A percentile compares a stretch with the other conserved stretches of the same genome.
These are phyloP conservation scores for Globisporangium apiculatum DNA, from an alignment of 352 stramenopile genomes.

Conservation along the genomic window DNA sequence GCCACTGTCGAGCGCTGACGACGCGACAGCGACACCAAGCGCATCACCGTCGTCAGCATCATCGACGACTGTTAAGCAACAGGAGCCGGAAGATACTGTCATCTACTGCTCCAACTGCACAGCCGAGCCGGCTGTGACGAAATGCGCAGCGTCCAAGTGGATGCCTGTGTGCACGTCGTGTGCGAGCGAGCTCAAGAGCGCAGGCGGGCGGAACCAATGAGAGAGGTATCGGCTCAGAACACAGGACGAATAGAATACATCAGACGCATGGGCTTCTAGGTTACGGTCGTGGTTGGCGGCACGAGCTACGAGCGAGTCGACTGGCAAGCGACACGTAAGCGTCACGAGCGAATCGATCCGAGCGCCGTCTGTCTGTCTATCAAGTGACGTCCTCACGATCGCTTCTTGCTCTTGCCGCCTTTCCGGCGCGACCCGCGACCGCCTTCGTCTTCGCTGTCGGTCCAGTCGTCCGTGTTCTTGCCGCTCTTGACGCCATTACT, in stretches of 20 bases:
- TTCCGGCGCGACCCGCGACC: conserved; percentile 10
- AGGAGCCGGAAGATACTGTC: conserved; percentile 27
- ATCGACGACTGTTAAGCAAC: background rate
- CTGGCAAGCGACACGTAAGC: too few species aligned
- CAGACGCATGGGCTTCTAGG: conserved; percentile 3
- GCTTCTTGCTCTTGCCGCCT: conserved; percentile 15
- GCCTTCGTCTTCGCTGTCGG: conserved; percentile 11
- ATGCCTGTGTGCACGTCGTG: conserved; percentile 74
- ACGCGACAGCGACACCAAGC: too few species aligned
- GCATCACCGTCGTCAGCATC: conserved; percentile 1
- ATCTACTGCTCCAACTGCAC: conserved; percentile 68
- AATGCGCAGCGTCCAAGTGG: conserved; percentile 80
- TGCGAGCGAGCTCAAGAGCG: conserved; percentile 36
- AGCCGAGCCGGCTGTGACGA: conserved; percentile 45
- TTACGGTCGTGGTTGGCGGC: background rate
- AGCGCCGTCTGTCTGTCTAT: too few species aligned
- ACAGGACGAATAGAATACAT: background rate
- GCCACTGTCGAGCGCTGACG: background rate
- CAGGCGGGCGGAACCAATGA: conserved; percentile 11
- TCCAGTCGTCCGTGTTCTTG: conserved; percentile 2
- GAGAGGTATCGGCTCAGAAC: background rate
- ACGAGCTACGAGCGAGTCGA: too few species aligned
- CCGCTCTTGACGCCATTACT: background rate
- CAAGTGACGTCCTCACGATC: background rate
- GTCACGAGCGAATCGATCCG: too few species aligned